Percentiles rank a stretch among this genome's conserved stretches.
Conservation (phyloP, 2,329 filamentous ascomycete species). For the Cladosporium cucumerinum region DNA sequence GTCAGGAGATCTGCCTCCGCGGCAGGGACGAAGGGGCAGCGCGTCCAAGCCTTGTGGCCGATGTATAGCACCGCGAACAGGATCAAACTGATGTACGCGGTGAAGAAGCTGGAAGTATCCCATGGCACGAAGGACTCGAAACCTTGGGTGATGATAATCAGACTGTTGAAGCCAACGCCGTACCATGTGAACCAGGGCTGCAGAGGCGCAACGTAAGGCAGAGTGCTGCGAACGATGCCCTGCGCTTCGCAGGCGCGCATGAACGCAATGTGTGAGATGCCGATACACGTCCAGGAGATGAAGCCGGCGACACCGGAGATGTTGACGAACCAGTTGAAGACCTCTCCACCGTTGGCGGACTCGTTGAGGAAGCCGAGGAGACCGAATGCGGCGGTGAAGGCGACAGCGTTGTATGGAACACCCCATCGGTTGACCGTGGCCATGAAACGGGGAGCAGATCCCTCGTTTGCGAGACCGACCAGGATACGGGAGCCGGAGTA, state of each 20-base stretch:
- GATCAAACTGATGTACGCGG: slow-evolving; percentile 69
- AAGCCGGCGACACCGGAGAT: slow-evolving; percentile 71
- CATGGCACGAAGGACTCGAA: slow-evolving; percentile 74
- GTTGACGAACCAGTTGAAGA: slow-evolving; percentile 70
- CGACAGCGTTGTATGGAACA: slow-evolving; percentile 72
- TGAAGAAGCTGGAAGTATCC: slow-evolving; percentile 68
- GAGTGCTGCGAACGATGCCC: slow-evolving; percentile 60
- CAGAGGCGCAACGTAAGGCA: slow-evolving; percentile 67
- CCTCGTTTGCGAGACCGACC: slow-evolving; percentile 64
- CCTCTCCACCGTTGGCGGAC: slow-evolving; percentile 64
- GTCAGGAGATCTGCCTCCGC: slow-evolving; percentile 43
- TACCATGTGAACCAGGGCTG: slow-evolving; percentile 73
- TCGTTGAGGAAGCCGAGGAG: slow-evolving; percentile 73
- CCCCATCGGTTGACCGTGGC: slow-evolving; percentile 58
- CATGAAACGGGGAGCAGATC: slow-evolving; percentile 52
- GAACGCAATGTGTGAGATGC: slow-evolving; percentile 69
- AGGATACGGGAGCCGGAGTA: slow-evolving; percentile 68
- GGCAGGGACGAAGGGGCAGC: slow-evolving; percentile 40
- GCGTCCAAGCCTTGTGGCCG: slow-evolving; percentile 65
- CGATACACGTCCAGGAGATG: slow-evolving; percentile 69
- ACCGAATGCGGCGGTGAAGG: slow-evolving; percentile 62
- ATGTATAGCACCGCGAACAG: slow-evolving; percentile 67
- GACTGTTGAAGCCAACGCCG: slow-evolving; percentile 58
- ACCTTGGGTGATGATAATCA: slow-evolving; percentile 74
- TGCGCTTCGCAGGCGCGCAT: slow-evolving; percentile 66